These are phyloP conservation scores for Picochlorum sp. DNA, from an alignment of 139 green algal genomes.

Conservation along the genomic window DNA sequence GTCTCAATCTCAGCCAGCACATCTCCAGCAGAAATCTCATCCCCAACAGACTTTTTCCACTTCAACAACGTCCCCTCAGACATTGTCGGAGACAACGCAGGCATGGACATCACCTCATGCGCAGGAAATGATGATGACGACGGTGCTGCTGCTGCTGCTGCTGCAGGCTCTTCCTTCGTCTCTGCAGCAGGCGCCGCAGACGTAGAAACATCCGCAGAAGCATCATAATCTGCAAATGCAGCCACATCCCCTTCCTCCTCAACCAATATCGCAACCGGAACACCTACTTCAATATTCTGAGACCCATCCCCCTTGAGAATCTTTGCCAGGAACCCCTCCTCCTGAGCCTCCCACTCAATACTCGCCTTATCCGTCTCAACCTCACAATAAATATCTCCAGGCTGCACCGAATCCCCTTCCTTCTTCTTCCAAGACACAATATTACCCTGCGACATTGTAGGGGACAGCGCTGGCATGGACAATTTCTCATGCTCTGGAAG, in stretches of 20 bases:
- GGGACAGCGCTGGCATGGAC: constrained; percentile 84
- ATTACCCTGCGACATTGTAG: constrained; percentile 90
- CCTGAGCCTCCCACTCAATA: constrained; percentile 88
- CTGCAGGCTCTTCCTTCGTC: constrained; percentile 7
- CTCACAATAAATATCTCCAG: constrained; percentile 85
- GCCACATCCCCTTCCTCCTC: constrained; percentile 72
- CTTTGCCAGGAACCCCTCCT: constrained; percentile 83
- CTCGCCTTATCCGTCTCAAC: constrained; percentile 97
- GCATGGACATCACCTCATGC: constrained; percentile 65
- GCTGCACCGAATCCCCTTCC: constrained; percentile 61
- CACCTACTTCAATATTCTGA: constrained; percentile 61
- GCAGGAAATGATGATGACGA: constrained; percentile 28
- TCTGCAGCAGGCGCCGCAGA: background rate
- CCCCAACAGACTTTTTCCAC: constrained; percentile 73
- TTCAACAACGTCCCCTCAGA: constrained; percentile 75
- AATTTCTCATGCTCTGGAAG: constrained; percentile 49
- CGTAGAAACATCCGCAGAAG: constrained; percentile 4
- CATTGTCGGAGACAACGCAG: constrained; percentile 88
- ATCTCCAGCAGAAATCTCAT: constrained; percentile 55
- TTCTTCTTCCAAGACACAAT: constrained; percentile 88
- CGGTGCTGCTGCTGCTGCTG: constrained; percentile 7
- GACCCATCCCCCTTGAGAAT: constrained; percentile 65
- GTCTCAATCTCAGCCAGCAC: constrained; percentile 86
- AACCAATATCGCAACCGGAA: constrained; percentile 55
- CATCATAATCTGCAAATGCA: constrained; percentile 54